Percentiles rank a stretch among this genome's conserved stretches.
phyloP scores from a whole-genome alignment of 768 basidiomycete genomes.

The Melanogaster broomeanus region DNA sequence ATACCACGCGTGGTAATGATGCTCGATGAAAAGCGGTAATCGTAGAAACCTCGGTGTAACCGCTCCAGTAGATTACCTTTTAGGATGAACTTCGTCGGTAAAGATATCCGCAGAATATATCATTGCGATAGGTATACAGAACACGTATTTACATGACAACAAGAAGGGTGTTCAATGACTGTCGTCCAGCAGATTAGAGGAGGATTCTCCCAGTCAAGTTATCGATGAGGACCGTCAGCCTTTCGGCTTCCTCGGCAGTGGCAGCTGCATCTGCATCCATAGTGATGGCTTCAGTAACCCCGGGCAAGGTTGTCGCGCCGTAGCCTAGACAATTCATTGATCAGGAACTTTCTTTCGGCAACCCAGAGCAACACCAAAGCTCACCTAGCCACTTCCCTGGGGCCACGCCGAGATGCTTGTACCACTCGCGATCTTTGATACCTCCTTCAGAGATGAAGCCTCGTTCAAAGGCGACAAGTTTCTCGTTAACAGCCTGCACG shows the following conservation, averaged over 20 bases:
- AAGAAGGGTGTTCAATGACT: not conserved
- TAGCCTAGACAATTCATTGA: slow-evolving; percentile 48
- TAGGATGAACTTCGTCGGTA: too few relatives aligned
- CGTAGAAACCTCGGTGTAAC: too few relatives aligned
- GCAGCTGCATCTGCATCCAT: slow-evolving; percentile 64
- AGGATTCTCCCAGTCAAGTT: slow-evolving; percentile 42
- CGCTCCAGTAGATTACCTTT: too few relatives aligned
- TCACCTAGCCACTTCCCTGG: slow-evolving; percentile 82
- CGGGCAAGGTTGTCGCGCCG: slow-evolving; percentile 81
- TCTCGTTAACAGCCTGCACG: slow-evolving; percentile 58
- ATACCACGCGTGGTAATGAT: not conserved
- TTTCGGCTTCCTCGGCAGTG: slow-evolving; percentile 63
- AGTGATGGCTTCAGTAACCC: slow-evolving; percentile 74
- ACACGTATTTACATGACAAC: not conserved
- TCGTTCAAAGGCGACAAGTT: slow-evolving; percentile 66
- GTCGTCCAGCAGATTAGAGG: slow-evolving; percentile 8
- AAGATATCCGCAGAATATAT: too few relatives aligned
- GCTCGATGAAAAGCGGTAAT: too few relatives aligned
- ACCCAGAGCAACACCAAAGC: slow-evolving; percentile 14
- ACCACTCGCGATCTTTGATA: slow-evolving; percentile 81
- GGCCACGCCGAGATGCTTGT: slow-evolving; percentile 77
- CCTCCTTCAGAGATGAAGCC: slow-evolving; percentile 79
- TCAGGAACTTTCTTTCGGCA: not conserved
- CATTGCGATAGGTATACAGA: not conserved
- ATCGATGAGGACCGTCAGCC: slow-evolving; percentile 55